Evolutionary conservation across 2,329 filamentous ascomycete species (phyloP).

Genomic region (Diaporthe vexans): DNA sequence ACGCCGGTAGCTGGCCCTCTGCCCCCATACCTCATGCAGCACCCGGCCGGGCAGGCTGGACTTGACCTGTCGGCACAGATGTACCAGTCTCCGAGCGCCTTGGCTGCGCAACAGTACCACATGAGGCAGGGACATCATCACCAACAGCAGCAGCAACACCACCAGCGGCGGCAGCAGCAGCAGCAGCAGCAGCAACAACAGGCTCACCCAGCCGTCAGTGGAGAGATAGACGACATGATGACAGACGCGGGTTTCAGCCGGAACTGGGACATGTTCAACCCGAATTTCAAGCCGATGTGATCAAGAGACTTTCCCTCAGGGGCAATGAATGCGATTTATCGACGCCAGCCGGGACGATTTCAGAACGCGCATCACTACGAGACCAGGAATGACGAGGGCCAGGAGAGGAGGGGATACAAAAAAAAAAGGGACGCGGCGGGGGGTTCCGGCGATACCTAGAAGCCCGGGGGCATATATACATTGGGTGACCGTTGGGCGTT

Average conservation of each 20-base stretch:
- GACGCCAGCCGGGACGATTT: slow-evolving; percentile 7
- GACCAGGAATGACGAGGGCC: slow-evolving; percentile 14
- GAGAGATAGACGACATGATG: slow-evolving; percentile 65
- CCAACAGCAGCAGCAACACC: slow-evolving; percentile 46
- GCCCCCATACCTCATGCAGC: slow-evolving; percentile 78
- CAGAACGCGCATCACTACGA: slow-evolving; percentile 17
- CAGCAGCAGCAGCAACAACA: slow-evolving; percentile 46
- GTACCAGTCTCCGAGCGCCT: slow-evolving; percentile 59
- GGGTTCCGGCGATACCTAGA: neutral
- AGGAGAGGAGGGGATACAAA: neutral
- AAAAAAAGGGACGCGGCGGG: neutral
- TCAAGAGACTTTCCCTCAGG: neutral
- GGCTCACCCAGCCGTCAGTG: slow-evolving; percentile 53
- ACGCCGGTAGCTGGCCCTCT: slow-evolving; percentile 67
- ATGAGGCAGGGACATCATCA: slow-evolving; percentile 48
- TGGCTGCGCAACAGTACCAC: slow-evolving; percentile 54
- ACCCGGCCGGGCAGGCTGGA: slow-evolving; percentile 55
- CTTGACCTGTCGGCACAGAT: slow-evolving; percentile 60
- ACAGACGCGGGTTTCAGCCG: slow-evolving; percentile 60
- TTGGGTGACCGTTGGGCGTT: slow-evolving; percentile 24
- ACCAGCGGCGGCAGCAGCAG: slow-evolving; percentile 44
- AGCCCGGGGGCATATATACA: slow-evolving; percentile 3
- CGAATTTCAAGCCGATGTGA: slow-evolving; percentile 41
- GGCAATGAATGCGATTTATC: neutral
- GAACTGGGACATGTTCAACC: slow-evolving; percentile 63